Evolutionary conservation across 768 basidiomycete species (phyloP).

Genomic region (Suillus luteus): DNA sequence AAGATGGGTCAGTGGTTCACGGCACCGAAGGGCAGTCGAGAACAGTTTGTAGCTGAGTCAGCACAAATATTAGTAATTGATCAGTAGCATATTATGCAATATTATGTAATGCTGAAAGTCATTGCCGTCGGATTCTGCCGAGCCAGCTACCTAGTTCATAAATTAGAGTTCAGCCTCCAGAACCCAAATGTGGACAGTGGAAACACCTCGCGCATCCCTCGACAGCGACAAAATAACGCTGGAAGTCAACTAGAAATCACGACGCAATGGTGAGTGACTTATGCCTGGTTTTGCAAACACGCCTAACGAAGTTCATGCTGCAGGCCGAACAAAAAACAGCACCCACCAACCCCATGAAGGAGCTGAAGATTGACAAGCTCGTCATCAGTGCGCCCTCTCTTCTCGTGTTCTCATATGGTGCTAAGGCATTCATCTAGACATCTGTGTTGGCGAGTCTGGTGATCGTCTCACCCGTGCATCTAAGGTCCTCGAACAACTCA

Average conservation of each 20-base stretch:
- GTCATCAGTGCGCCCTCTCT: constrained; percentile 77
- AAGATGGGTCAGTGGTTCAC: not conserved
- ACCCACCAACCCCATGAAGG: constrained; percentile 93
- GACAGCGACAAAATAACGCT: constrained; percentile 38
- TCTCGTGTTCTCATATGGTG: constrained; percentile 18
- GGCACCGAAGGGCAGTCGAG: not conserved
- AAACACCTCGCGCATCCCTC: constrained; percentile 1
- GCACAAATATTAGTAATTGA: not conserved
- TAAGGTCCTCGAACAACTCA: constrained; percentile 99
- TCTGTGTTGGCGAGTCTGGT: constrained; percentile 99
- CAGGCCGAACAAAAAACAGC: constrained; percentile 89
- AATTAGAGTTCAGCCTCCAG: constrained; percentile 36
- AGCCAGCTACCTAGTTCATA: not conserved
- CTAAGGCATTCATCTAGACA: constrained; percentile 59
- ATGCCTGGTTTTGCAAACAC: not conserved
- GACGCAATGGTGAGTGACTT: constrained; percentile 29
- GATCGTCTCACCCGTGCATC: constrained; percentile 98
- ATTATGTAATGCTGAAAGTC: not conserved
- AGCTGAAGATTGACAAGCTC: constrained; percentile 96
- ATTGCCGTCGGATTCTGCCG: not conserved
- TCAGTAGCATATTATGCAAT: not conserved
- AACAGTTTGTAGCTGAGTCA: not conserved
- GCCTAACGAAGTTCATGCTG: constrained; percentile 4
- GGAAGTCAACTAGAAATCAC: constrained; percentile 15
- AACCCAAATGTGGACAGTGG: constrained; percentile 6